Evolutionary conservation across 2,329 filamentous ascomycete species (phyloP).

Genomic region (Trichoderma afroharzianum): DNA sequence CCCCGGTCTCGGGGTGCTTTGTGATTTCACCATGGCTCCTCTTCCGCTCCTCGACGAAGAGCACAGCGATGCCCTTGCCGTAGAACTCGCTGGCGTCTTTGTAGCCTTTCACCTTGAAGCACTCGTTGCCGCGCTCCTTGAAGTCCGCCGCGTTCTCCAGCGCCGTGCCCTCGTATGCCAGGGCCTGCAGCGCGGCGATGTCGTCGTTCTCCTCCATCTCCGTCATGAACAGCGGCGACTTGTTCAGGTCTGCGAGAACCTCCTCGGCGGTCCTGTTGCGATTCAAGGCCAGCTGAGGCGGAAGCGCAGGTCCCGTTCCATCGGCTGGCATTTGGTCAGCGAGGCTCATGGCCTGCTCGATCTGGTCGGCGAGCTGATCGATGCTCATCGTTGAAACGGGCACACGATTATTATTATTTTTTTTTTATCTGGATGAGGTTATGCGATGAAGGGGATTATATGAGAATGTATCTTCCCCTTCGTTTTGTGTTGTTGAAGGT

Average conservation of each 20-base stretch:
- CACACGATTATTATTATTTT: neutral
- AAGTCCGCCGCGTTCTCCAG: conserved; percentile 80
- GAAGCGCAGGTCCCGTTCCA: conserved; percentile 42
- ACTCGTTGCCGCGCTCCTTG: conserved; percentile 89
- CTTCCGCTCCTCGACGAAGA: conserved; percentile 61
- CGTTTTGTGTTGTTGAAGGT: neutral
- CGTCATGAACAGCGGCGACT: conserved; percentile 90
- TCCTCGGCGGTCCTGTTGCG: conserved; percentile 51
- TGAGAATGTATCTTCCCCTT: neutral
- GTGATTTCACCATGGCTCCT: conserved; percentile 40
- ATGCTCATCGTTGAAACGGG: conserved; percentile 32
- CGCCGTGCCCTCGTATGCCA: conserved; percentile 89
- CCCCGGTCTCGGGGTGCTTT: conserved; percentile 27
- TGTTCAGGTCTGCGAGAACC: conserved; percentile 54
- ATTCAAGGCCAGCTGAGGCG: conserved; percentile 40
- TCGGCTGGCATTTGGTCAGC: conserved; percentile 18
- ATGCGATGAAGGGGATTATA: neutral
- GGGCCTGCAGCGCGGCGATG: conserved; percentile 80
- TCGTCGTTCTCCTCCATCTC: conserved; percentile 80
- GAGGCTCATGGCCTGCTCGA: conserved; percentile 34
- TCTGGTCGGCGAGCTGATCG: conserved; percentile 42
- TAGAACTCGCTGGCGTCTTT: conserved; percentile 89
- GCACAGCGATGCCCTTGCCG: conserved; percentile 72
- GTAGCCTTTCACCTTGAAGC: conserved; percentile 70
- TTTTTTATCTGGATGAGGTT: neutral